Evolutionary conservation across 352 stramenopile species (phyloP).

Genomic region (Phytophthora pinifolia): DNA sequence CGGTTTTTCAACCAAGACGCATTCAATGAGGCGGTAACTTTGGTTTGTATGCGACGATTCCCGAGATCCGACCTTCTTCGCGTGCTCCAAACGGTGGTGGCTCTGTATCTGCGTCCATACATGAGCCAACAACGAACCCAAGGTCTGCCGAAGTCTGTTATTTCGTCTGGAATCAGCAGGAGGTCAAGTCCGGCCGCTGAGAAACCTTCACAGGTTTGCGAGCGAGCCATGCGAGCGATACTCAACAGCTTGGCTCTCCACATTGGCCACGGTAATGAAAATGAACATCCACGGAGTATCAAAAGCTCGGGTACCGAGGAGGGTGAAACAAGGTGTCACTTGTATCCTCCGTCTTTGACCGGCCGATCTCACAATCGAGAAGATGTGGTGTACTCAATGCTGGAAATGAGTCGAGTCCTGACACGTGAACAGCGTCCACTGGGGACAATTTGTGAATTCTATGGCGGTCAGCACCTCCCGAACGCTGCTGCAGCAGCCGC

Average conservation of each 20-base stretch:
- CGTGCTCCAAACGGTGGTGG: slow-evolving; percentile 56
- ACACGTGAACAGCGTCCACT: slow-evolving; percentile 69
- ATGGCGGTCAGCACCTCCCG: slow-evolving; percentile 53
- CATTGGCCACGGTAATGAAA: slow-evolving; percentile 33
- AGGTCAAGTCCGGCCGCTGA: slow-evolving; percentile 5
- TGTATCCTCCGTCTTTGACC: slow-evolving; percentile 18
- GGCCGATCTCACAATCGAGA: slow-evolving; percentile 43
- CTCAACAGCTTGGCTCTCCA: slow-evolving; percentile 51
- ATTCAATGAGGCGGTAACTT: slow-evolving; percentile 73
- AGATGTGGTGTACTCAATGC: slow-evolving; percentile 71
- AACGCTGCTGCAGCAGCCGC: slow-evolving; percentile 16
- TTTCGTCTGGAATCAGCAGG: slow-evolving; percentile 7
- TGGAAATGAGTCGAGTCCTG: slow-evolving; percentile 72
- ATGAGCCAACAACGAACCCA: slow-evolving; percentile 19
- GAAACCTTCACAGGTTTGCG: slow-evolving; percentile 28
- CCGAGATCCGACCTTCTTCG: slow-evolving; percentile 53
- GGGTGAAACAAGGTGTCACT: slow-evolving; percentile 25
- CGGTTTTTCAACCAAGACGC: slow-evolving; percentile 68
- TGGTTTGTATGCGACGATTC: slow-evolving; percentile 64
- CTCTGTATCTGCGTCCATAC: slow-evolving; percentile 49
- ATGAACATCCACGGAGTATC: slow-evolving; percentile 5
- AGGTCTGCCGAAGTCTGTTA: slow-evolving; percentile 11
- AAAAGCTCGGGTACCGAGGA: slow-evolving; percentile 1
- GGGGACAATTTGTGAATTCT: slow-evolving; percentile 73
- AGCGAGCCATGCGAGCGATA: slow-evolving; percentile 42